Base-by-base conservation (phyloP, 2,329 filamentous ascomycete genomes). In the Aspergillus brasiliensis region DNA sequence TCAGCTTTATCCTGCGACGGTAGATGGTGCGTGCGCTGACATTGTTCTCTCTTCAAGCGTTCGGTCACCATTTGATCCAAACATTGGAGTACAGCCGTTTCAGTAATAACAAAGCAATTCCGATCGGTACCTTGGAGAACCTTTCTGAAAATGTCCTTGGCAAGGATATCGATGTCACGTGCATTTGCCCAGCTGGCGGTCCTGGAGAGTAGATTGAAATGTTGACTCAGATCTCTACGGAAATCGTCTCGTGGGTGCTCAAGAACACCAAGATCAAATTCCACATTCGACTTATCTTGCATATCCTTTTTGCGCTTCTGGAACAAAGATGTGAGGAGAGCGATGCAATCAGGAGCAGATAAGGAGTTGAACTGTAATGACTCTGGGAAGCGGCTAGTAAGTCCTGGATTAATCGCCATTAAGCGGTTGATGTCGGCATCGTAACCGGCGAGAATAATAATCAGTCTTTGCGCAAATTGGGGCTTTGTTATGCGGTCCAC, bases 361-460 rank as follows among this genome's bases (percentile, higher is more conserved):
- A 0, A 90, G 65, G 2, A 84, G 0, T 76, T 70, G 69, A 91
- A 91, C 25, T 83, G 73, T 1, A 91, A 70, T 0, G 81, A 78
- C 38, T 88, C 86, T 0, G 86, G 84, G 65, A 91, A 91, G 0
- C 88, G 83, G 40, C 85, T 88, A 0, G 83, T 84, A 15, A 91
- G 74, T 0, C 88, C 88, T 0, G 84, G 80, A 62, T 91, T 91
- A 21, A 82, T 78, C 0, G 76, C 74, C 73, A 91, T 80, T 0
- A 91, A 80, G 0, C 77, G 74, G 65, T 91, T 86, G 58, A 91
- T 90, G 38, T 91, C 86, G 0, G 81, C 66, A 8, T 86, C 84
- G 62, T 91, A 91, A 0, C 89, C 89, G 0, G 89, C 89, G 0
- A 91, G 74, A 38, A 91, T 89, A 34, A 88, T 81, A 40, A 91